Evolutionary conservation across 2,329 filamentous ascomycete species (phyloP).

Genomic region (Penicillium sp.): DNA sequence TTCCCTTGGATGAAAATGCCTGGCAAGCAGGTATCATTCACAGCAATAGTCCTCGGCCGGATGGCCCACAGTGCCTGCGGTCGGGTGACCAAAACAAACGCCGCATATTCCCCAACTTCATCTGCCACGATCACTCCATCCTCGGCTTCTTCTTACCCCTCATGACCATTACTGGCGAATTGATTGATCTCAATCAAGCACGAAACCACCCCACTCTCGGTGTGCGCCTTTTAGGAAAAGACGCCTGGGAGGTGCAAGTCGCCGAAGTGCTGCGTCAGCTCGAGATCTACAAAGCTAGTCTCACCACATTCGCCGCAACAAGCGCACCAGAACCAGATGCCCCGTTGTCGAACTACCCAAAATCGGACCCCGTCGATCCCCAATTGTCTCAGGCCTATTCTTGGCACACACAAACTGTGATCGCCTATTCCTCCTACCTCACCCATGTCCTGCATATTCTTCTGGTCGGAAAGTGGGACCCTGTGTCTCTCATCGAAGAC

Average conservation of each 20-base stretch:
- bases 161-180: constrained; percentile 90
- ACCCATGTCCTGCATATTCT: constrained; percentile 93
- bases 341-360: constrained; percentile 54
- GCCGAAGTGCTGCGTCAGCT: constrained; percentile 78
- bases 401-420: constrained; percentile 77
- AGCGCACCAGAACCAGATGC: constrained; percentile 29
- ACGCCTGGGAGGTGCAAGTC: constrained; percentile 79
- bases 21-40: constrained; percentile 85
- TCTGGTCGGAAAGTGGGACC: constrained; percentile 93
- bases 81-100: constrained; percentile 48
- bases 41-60: constrained; percentile 48
- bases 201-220: constrained; percentile 86
- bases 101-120: constrained; percentile 73
- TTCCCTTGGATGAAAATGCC: constrained; percentile 82
- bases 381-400: constrained; percentile 36
- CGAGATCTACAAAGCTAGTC: constrained; percentile 76
- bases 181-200: constrained; percentile 86
- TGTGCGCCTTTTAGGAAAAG: constrained; percentile 68
- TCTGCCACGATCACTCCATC: constrained; percentile 84
- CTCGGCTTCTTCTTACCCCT: constrained; percentile 92
- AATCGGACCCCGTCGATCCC: constrained; percentile 48
- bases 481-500: constrained; percentile 88
- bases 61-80: constrained; percentile 38
- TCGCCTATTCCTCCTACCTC: constrained; percentile 86
- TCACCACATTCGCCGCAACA: constrained; percentile 49